Conservation (phyloP, 2,329 filamentous ascomycete genomes). For the Periconia digitata region DNA sequence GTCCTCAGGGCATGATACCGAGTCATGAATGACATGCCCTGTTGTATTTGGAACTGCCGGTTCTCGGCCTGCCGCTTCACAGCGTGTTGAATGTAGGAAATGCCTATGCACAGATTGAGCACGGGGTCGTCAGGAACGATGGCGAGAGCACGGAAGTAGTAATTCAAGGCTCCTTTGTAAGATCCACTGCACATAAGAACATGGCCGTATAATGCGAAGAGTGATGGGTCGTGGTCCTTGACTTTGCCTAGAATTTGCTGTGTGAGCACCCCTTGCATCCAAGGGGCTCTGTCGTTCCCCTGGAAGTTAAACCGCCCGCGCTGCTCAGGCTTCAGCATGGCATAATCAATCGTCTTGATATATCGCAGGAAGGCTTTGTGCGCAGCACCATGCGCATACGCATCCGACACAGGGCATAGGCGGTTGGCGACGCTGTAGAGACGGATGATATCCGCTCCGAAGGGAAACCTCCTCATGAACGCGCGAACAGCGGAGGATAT, state of each 20-base stretch:
- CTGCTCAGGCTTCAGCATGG: conserved; percentile 57
- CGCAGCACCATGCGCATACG: conserved; percentile 75
- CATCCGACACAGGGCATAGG: conserved; percentile 71
- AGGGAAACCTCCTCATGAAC: conserved; percentile 81
- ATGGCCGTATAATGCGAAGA: conserved; percentile 88
- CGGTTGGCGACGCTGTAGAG: conserved; percentile 79
- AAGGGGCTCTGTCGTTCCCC: conserved; percentile 40
- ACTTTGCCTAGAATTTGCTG: conserved; percentile 44
- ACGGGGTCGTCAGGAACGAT: conserved; percentile 75
- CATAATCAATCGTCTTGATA: conserved; percentile 84
- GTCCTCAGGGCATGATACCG: conserved; percentile 68
- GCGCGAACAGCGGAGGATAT: conserved; percentile 75
- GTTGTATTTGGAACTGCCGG: conserved; percentile 80
- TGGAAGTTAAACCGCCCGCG: conserved; percentile 48
- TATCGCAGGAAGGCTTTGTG: conserved; percentile 92
- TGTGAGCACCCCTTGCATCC: conserved; percentile 41
- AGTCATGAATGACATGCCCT: conserved; percentile 80
- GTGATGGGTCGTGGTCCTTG: conserved; percentile 64
- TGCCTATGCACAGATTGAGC: conserved; percentile 76
- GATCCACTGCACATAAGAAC: conserved; percentile 82
- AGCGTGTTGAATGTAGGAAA: conserved; percentile 79
- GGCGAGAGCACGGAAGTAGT: conserved; percentile 70
- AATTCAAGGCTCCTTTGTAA: conserved; percentile 82
- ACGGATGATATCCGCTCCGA: conserved; percentile 79
- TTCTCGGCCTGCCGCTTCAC: conserved; percentile 90